Conservation (phyloP, 495 filamentous ascomycete genomes). For the Hypoxylon intermedium region DNA sequence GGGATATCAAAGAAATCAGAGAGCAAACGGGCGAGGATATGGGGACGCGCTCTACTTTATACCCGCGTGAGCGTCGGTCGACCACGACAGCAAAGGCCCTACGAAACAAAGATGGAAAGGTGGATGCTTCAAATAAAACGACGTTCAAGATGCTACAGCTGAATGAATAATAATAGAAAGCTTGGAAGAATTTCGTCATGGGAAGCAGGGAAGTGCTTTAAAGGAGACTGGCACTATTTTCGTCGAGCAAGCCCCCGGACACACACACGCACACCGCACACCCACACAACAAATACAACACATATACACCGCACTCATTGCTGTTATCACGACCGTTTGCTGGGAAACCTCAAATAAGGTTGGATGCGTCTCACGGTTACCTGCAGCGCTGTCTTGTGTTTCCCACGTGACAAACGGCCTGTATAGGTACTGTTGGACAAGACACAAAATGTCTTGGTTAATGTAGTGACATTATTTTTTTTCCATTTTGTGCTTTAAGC, state of each 20-base stretch:
- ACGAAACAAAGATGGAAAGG: slow-evolving; percentile 12
- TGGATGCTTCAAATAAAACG: slow-evolving; percentile 1
- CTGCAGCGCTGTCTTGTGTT: slow-evolving; percentile 45
- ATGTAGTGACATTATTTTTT: not conserved
- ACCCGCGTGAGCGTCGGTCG: slow-evolving; percentile 16
- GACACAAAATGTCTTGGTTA: slow-evolving; percentile 13
- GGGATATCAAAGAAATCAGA: slow-evolving; percentile 35
- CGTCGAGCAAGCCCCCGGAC: slow-evolving; percentile 10
- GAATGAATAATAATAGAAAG: not conserved
- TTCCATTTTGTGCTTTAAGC: too few species aligned
- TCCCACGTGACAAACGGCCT: slow-evolving; percentile 47
- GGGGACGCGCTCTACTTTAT: slow-evolving; percentile 35
- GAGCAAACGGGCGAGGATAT: slow-evolving; percentile 38
- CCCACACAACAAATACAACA: slow-evolving; percentile 4
- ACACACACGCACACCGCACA: too few species aligned
- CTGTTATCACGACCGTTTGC: slow-evolving; percentile 41
- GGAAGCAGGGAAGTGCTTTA: slow-evolving; percentile 10
- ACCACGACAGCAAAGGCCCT: slow-evolving; percentile 9
- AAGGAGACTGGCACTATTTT: slow-evolving; percentile 8
- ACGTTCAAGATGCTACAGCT: not conserved
- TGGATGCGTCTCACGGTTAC: slow-evolving; percentile 42
- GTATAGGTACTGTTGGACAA: slow-evolving; percentile 22
- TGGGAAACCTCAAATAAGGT: slow-evolving; percentile 44
- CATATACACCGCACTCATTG: slow-evolving; percentile 5
- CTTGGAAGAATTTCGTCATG: not conserved